phyloP scores from a whole-genome alignment of 1,139 yeast species.

The Kodamaea sp. region DNA sequence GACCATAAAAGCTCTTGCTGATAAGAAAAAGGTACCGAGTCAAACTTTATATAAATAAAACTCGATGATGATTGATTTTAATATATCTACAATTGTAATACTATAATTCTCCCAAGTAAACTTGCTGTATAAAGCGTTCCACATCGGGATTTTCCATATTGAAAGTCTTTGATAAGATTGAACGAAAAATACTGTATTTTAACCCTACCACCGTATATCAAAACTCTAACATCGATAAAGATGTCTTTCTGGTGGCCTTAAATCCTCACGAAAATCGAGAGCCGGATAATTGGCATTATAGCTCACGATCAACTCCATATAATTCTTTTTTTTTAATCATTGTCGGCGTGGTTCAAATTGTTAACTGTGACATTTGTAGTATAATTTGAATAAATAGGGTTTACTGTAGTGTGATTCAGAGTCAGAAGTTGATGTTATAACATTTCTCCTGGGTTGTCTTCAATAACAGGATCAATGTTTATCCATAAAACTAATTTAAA shows the following conservation, averaged over 20 bases:
- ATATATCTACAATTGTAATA: neutral
- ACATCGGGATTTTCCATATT: slow-evolving; percentile 94
- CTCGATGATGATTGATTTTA: slow-evolving; percentile 8
- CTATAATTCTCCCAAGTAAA: slow-evolving; percentile 74
- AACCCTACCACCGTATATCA: slow-evolving; percentile 94
- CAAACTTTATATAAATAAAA: slow-evolving; percentile 6
- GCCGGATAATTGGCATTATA: slow-evolving; percentile 80
- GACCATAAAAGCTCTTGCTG: too few relatives aligned
- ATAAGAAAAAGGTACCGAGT: neutral
- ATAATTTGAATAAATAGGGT: slow-evolving; percentile 18
- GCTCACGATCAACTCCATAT: slow-evolving; percentile 67
- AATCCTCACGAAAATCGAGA: slow-evolving; percentile 80
- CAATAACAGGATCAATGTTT: slow-evolving; percentile 37
- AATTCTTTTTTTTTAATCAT: slow-evolving; percentile 68
- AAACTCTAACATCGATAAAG: slow-evolving; percentile 87
- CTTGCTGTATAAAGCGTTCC: slow-evolving; percentile 90
- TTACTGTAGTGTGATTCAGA: slow-evolving; percentile 9
- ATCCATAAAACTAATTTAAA: slow-evolving; percentile 69
- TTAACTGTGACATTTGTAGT: slow-evolving; percentile 37
- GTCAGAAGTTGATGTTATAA: neutral
- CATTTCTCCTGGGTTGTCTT: slow-evolving; percentile 2
- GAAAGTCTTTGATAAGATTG: slow-evolving; percentile 91
- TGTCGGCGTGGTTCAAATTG: slow-evolving; percentile 73
- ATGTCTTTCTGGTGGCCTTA: slow-evolving; percentile 87
- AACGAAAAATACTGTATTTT: slow-evolving; percentile 97